These are phyloP conservation scores for Dryas drummondii DNA, from an alignment of 306 rosid species.

Conservation along the genomic window DNA sequence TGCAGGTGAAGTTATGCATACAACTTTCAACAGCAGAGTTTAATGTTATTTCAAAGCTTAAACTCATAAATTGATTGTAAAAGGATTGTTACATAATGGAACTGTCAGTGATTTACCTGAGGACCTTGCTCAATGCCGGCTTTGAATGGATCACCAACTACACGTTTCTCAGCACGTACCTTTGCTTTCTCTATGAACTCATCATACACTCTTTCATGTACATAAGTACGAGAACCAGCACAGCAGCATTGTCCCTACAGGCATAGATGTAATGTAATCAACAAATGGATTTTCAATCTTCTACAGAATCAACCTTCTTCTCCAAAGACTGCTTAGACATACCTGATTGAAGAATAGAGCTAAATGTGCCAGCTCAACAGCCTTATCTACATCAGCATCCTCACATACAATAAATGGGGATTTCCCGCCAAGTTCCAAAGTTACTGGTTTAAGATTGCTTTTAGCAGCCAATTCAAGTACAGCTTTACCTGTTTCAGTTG, in stretches of 20 bases:
- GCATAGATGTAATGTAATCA: conserved; percentile 19
- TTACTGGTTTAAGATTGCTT: conserved; percentile 87
- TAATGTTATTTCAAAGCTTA: conserved; percentile 2
- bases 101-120: conserved; percentile 53
- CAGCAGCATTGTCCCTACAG: conserved; percentile 95
- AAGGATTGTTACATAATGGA: neutral
- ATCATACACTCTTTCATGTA: conserved; percentile 74
- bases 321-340: conserved; percentile 11
- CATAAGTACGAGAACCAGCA: conserved; percentile 91
- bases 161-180: conserved; percentile 70
- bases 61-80: neutral
- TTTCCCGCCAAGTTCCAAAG: conserved; percentile 94
- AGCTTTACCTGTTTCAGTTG: conserved; percentile 80
- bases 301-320: neutral
- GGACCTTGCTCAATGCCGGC: conserved; percentile 92
- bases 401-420: conserved; percentile 89
- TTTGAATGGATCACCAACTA: conserved; percentile 89
- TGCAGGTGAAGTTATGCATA: neutral
- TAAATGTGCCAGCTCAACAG: conserved; percentile 84
- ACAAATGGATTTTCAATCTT: conserved; percentile 11
- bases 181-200: conserved; percentile 84
- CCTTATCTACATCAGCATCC: conserved; percentile 87
- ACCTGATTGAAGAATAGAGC: conserved; percentile 93
- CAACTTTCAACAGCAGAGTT: neutral
- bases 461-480: conserved; percentile 66